Conservation (phyloP, 345 rosid species). For the Lepidium sativum region DNA sequence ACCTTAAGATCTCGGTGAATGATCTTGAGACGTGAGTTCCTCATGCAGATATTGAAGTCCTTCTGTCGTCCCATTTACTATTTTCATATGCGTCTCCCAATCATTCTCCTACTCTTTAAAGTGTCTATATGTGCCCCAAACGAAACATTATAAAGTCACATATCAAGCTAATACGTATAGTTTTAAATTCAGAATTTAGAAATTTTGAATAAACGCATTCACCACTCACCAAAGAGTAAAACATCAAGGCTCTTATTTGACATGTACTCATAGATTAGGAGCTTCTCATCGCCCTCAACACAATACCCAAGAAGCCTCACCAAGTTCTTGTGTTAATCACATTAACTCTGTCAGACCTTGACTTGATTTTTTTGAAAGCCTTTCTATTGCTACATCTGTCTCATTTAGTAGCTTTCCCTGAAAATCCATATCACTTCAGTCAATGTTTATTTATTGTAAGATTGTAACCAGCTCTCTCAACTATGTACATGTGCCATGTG, state of each 20-base stretch:
- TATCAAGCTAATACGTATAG: neutral
- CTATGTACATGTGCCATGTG: no score
- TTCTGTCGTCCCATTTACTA: no score
- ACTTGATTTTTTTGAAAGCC: neutral
- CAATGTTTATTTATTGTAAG: neutral
- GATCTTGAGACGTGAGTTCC: no score
- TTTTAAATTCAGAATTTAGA: neutral
- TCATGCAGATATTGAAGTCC: no score
- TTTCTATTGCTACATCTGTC: neutral
- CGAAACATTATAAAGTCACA: neutral
- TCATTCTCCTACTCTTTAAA: no score
- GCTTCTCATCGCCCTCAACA: neutral
- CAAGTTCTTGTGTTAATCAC: neutral
- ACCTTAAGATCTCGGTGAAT: neutral
- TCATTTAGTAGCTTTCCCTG: neutral
- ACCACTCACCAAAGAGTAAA: neutral
- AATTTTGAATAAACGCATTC: neutral
- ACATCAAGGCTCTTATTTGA: neutral
- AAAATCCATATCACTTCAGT: neutral
- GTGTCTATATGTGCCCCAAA: no score
- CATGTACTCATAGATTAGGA: neutral
- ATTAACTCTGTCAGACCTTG: neutral
- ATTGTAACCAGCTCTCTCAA: no score
- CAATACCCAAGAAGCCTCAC: neutral
- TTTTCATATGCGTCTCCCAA: no score